Evolutionary conservation across 169 alveolate genomes (phyloP).

Genomic region (Theileria parva): DNA sequence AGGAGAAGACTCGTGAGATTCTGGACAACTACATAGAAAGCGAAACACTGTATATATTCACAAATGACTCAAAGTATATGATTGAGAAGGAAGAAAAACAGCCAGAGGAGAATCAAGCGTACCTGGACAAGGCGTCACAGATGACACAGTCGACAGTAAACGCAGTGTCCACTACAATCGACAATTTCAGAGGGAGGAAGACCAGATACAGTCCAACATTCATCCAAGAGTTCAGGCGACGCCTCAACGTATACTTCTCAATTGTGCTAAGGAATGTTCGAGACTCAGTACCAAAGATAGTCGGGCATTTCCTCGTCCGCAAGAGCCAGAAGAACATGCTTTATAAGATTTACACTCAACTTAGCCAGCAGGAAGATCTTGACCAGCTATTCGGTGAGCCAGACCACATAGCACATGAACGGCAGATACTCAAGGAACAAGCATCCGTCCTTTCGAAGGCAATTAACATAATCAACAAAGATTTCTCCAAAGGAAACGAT

Average conservation of each 20-base stretch:
- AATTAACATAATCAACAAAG: conserved; percentile 73
- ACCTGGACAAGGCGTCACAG: conserved; percentile 73
- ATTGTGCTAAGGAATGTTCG: conserved; percentile 94
- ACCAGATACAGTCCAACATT: conserved; percentile 82
- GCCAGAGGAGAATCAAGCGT: conserved; percentile 22
- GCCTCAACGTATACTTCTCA: conserved; percentile 93
- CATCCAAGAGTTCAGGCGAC: conserved; percentile 90
- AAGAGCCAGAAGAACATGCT: conserved; percentile 73
- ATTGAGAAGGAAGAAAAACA: conserved; percentile 75
- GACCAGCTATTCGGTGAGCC: conserved; percentile 76
- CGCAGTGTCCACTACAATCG: conserved; percentile 65
- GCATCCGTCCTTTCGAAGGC: conserved; percentile 80
- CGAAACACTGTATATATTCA: conserved; percentile 90
- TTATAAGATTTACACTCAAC: conserved; percentile 68
- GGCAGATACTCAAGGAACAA: conserved; percentile 73
- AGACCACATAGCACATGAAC: conserved; percentile 79
- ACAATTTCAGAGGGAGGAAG: conserved; percentile 70
- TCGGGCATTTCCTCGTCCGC: conserved; percentile 90
- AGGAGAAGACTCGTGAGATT: conserved; percentile 84
- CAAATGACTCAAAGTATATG: conserved; percentile 91
- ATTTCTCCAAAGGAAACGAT: conserved; percentile 38
- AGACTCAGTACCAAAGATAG: conserved; percentile 94
- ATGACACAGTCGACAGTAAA: conserved; percentile 65
- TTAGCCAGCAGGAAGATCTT: conserved; percentile 69
- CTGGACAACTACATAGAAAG: conserved; percentile 87